Evolutionary conservation across 148 eudicot species (phyloP).

Genomic region (Chenopodium berlandieri): DNA sequence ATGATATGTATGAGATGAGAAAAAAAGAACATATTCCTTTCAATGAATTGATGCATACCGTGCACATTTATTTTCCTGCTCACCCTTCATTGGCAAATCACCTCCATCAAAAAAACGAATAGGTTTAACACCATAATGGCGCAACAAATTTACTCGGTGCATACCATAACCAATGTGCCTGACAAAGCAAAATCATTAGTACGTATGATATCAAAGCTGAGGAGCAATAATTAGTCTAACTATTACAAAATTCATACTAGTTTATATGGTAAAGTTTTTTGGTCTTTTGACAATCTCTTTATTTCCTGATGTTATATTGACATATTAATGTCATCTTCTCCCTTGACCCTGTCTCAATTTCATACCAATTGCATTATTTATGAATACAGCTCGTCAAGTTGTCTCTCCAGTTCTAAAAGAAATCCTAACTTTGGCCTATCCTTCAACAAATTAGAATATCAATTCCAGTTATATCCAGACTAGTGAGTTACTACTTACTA

Average conservation of each 20-base stretch:
- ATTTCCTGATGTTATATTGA: neutral
- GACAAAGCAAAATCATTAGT: conserved; percentile 22
- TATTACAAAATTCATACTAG: neutral
- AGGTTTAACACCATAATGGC: conserved; percentile 87
- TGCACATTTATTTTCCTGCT: conserved; percentile 89
- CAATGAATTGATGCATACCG: conserved; percentile 40
- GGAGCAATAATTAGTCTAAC: neutral
- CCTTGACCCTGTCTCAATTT: neutral
- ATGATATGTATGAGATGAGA: neutral
- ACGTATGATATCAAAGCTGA: neutral
- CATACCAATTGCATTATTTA: neutral
- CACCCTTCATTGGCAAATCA: conserved; percentile 83
- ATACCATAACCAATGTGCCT: conserved; percentile 95
- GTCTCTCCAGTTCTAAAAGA: neutral
- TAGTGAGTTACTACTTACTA: neutral
- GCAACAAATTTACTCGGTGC: conserved; percentile 93
- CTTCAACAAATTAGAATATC: neutral
- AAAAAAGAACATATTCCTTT: neutral
- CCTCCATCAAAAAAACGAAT: conserved; percentile 95
- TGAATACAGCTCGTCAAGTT: neutral
- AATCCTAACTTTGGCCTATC: neutral
- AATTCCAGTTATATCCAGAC: neutral
- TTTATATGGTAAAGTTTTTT: neutral
- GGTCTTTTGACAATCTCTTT: neutral
- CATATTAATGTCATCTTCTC: neutral